These are phyloP conservation scores for Coniochaeta sp. DNA, from an alignment of 2,329 filamentous ascomycete species.

Conservation along the genomic window DNA sequence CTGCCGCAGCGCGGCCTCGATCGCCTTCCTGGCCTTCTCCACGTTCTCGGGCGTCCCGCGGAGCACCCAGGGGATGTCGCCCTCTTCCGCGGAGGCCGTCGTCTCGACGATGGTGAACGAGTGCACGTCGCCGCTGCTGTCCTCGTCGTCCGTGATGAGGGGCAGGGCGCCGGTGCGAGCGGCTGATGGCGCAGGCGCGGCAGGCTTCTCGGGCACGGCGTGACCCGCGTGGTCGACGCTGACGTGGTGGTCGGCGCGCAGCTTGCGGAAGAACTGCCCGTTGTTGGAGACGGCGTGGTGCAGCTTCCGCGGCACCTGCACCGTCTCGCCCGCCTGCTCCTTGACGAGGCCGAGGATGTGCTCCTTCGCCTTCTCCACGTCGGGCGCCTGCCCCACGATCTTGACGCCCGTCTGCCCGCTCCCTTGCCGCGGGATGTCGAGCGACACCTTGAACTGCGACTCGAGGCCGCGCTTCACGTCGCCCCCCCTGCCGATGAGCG, in stretches of 20 bases:
- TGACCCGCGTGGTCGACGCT: conserved; percentile 88
- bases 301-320: conserved; percentile 74
- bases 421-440: conserved; percentile 89
- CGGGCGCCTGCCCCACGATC: conserved; percentile 68
- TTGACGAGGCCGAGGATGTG: conserved; percentile 76
- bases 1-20: conserved; percentile 67
- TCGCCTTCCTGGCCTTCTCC: conserved; percentile 68
- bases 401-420: conserved; percentile 79
- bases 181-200: conserved; percentile 36
- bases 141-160: conserved; percentile 85
- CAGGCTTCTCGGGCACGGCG: conserved; percentile 62
- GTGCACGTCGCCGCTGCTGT: conserved; percentile 57
- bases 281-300: conserved; percentile 85
- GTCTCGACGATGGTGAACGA: conserved; percentile 76
- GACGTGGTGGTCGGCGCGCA: conserved; percentile 79
- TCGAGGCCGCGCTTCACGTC: conserved; percentile 82
- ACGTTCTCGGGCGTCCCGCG: conserved; percentile 72
- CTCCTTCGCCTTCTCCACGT: conserved; percentile 79
- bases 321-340: conserved; percentile 78
- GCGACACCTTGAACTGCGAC: conserved; percentile 73
- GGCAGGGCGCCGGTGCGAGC: conserved; percentile 62
- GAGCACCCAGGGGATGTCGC: conserved; percentile 84
- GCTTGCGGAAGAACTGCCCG: conserved; percentile 85
- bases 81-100: conserved; percentile 48
- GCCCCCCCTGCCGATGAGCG: conserved; percentile 86